These are phyloP conservation scores for Yamadazyma ubonensis DNA, from an alignment of 805 yeast species.

Conservation along the genomic window DNA sequence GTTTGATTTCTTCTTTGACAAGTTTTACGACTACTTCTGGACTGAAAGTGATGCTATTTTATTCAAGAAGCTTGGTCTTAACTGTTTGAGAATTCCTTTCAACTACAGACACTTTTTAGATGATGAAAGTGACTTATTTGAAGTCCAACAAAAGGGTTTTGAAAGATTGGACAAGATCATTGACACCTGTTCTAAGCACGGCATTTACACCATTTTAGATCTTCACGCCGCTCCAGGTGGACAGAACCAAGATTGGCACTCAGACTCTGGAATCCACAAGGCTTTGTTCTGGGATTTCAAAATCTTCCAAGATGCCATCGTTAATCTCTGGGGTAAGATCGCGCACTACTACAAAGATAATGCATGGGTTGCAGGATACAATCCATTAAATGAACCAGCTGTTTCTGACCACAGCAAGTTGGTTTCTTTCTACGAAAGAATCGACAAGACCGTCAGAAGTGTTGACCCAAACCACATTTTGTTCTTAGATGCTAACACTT, in stretches of 20 bases:
- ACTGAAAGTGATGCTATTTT: constrained; percentile 50
- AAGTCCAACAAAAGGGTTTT: constrained; percentile 46
- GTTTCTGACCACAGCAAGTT: constrained; percentile 42
- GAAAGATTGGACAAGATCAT: constrained; percentile 43
- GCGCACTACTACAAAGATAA: constrained; percentile 48
- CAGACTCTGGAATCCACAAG: constrained; percentile 47
- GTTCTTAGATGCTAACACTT: constrained; percentile 51
- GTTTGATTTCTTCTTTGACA: constrained; percentile 48
- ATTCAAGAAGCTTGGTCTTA: constrained; percentile 40
- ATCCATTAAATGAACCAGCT: constrained; percentile 54
- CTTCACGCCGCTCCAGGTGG: constrained; percentile 54
- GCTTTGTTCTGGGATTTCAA: constrained; percentile 51
- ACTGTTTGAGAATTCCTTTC: constrained; percentile 51
- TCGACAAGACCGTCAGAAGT: constrained; percentile 39
- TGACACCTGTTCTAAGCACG: constrained; percentile 44
- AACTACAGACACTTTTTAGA: constrained; percentile 51
- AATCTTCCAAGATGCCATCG: constrained; percentile 46
- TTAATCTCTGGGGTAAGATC: constrained; percentile 45
- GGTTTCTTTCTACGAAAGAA: constrained; percentile 35
- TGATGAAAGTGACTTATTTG: constrained; percentile 44
- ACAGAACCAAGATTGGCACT: constrained; percentile 56
- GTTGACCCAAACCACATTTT: constrained; percentile 51
- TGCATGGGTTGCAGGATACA: constrained; percentile 54
- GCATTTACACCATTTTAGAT: constrained; percentile 49
- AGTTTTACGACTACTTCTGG: constrained; percentile 54